These are phyloP conservation scores for Tylopilus vinaceipallidus DNA, from an alignment of 768 basidiomycete genomes.

Conservation along the genomic window DNA sequence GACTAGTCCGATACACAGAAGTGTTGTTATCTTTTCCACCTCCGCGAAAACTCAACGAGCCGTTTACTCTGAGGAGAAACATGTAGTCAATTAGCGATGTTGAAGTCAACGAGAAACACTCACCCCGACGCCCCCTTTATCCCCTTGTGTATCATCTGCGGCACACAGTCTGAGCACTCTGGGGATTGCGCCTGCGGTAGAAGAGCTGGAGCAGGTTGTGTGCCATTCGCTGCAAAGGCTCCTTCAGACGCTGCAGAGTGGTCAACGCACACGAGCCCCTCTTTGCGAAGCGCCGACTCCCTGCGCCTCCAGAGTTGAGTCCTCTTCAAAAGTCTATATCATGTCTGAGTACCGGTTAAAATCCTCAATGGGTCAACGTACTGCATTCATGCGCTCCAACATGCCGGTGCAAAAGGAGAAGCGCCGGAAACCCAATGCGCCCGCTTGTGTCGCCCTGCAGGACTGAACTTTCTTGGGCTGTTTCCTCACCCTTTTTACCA, in stretches of 20 bases:
- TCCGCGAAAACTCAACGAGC: constrained; percentile 66
- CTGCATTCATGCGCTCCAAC: constrained; percentile 83
- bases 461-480: constrained; percentile 44
- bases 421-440: constrained; percentile 71
- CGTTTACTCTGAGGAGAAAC: constrained; percentile 45
- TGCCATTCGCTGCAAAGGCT: constrained; percentile 36
- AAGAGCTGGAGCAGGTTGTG: constrained; percentile 75
- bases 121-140: constrained; percentile 38
- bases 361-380: constrained; percentile 35
- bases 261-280: constrained; percentile 67
- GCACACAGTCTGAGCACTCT: constrained; percentile 65
- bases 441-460: constrained; percentile 56
- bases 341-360: not conserved
- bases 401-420: constrained; percentile 76
- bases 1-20: constrained; percentile 75
- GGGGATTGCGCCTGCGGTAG: constrained; percentile 64
- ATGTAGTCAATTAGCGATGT: not conserved
- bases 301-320: constrained; percentile 75
- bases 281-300: constrained; percentile 64
- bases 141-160: constrained; percentile 77
- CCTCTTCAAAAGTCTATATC: constrained; percentile 56
- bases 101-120: constrained; percentile 4
- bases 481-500: constrained; percentile 13
- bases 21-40: constrained; percentile 63
- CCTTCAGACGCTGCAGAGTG: too few species aligned